Percentiles rank a stretch among this genome's conserved stretches.
phyloP scores from a whole-genome alignment of 331 rosid species.

The Pyracantha coccinea region DNA sequence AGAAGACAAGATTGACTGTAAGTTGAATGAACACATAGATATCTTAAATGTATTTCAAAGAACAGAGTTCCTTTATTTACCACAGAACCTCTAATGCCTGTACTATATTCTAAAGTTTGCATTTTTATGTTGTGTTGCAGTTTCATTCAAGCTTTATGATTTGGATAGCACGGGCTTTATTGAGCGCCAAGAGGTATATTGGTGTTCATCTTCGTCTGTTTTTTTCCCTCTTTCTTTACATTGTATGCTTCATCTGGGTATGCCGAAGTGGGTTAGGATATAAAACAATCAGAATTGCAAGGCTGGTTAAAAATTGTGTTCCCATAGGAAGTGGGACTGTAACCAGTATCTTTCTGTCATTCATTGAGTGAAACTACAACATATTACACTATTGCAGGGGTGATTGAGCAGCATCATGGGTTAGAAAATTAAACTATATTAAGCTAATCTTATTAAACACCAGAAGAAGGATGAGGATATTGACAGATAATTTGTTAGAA shows the following conservation, averaged over 20 bases:
- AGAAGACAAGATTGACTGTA: slow-evolving; percentile 79
- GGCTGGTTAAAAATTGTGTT: neutral
- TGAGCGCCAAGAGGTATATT: slow-evolving; percentile 77
- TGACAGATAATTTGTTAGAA: neutral
- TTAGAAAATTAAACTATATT: neutral
- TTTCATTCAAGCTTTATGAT: slow-evolving; percentile 84
- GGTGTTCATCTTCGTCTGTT: neutral
- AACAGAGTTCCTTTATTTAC: neutral
- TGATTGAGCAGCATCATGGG: neutral
- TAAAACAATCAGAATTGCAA: neutral
- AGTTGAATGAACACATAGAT: slow-evolving; percentile 13
- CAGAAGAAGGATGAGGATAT: neutral
- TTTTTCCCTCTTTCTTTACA: neutral
- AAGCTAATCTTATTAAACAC: neutral
- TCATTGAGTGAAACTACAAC: neutral
- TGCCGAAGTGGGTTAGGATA: neutral
- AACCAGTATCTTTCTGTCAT: neutral
- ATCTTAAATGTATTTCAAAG: neutral
- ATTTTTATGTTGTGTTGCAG: slow-evolving; percentile 29
- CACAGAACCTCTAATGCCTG: neutral
- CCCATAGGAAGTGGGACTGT: neutral
- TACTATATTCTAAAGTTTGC: neutral
- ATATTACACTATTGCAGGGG: too few species aligned
- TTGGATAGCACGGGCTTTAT: slow-evolving; percentile 72
- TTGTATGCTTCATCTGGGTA: neutral